Percentiles rank a stretch among this genome's conserved stretches.
Evolutionary conservation across 1,284 basidiomycete genomes (phyloP).

Genomic region (Cryptococcus neoformans): DNA sequence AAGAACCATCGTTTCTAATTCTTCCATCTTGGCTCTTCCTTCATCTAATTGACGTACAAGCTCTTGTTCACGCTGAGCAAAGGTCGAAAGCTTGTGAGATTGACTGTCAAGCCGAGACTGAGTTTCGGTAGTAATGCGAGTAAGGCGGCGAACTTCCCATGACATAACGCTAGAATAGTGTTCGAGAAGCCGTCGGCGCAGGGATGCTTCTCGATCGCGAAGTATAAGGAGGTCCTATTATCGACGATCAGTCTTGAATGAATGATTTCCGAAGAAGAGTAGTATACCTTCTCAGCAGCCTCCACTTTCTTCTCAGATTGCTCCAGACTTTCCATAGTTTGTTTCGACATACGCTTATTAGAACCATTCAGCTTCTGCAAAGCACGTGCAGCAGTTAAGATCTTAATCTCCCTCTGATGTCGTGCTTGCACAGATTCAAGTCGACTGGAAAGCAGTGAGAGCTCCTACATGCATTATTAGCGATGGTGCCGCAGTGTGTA

Average conservation of each 20-base stretch:
- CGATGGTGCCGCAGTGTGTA: neutral
- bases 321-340: slow-evolving; percentile 48
- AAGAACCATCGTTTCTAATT: slow-evolving; percentile 43
- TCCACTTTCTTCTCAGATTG: slow-evolving; percentile 47
- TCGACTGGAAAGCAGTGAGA: slow-evolving; percentile 38
- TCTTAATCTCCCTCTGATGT: slow-evolving; percentile 50
- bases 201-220: slow-evolving; percentile 39
- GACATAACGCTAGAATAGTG: slow-evolving; percentile 50
- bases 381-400: slow-evolving; percentile 48
- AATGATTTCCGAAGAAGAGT: slow-evolving; percentile 18
- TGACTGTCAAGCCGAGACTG: slow-evolving; percentile 25
- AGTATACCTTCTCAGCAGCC: slow-evolving; percentile 40
- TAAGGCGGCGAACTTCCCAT: slow-evolving; percentile 49
- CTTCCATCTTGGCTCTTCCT: slow-evolving; percentile 20
- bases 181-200: slow-evolving; percentile 46
- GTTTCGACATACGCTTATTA: slow-evolving; percentile 49
- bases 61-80: slow-evolving; percentile 21
- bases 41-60: slow-evolving; percentile 27
- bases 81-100: slow-evolving; percentile 14
- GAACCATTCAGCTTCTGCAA: slow-evolving; percentile 47
- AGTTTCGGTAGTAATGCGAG: slow-evolving; percentile 24
- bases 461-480: slow-evolving; percentile 29
- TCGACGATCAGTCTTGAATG: slow-evolving; percentile 20
- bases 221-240: slow-evolving; percentile 40
- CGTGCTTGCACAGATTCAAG: slow-evolving; percentile 40